A percentile compares a stretch with the other conserved stretches of the same genome.
These are phyloP conservation scores for Cystobasidium ongulense DNA, from an alignment of 768 basidiomycete species.

Conservation along the genomic window DNA sequence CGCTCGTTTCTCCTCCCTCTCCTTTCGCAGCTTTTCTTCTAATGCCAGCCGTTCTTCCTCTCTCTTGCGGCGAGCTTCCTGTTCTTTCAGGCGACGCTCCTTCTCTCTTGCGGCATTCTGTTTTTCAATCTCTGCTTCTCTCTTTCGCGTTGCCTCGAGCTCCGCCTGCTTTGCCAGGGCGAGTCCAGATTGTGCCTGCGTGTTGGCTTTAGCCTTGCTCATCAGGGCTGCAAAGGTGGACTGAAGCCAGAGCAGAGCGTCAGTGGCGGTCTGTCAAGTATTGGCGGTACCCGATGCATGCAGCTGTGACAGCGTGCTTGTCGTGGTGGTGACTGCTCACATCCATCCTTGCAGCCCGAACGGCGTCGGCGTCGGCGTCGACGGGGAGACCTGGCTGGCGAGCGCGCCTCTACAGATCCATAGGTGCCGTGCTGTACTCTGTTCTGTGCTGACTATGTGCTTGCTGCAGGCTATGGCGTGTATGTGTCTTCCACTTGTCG, in stretches of 20 bases:
- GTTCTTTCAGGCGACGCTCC: not conserved
- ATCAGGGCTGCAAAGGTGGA: constrained; percentile 15
- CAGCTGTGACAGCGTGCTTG: too few species aligned
- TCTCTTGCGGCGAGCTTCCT: constrained; percentile 18
- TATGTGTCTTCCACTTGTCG: too few species aligned
- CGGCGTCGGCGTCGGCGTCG: not conserved
- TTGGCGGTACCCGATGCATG: too few species aligned
- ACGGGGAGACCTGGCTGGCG: not conserved
- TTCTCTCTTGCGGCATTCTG: not conserved
- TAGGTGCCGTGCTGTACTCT: too few species aligned
- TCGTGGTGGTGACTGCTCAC: not conserved
- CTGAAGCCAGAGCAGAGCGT: not conserved
- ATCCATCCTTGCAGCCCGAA: not conserved
- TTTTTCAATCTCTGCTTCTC: constrained; percentile 24
- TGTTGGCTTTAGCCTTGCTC: constrained; percentile 32
- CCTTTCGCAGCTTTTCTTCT: constrained; percentile 9
- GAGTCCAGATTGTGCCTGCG: not conserved
- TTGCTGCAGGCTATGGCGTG: too few species aligned
- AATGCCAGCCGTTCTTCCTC: not conserved
- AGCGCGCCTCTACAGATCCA: not conserved
- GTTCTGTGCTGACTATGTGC: too few species aligned
- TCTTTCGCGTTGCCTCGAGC: not conserved
- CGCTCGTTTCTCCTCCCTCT: constrained; percentile 13
- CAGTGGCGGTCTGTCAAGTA: too few species aligned
- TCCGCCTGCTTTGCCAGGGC: constrained; percentile 17